A percentile compares a stretch with the other conserved stretches of the same genome.
These are phyloP conservation scores for Fusarium albosuccineum DNA, from an alignment of 2,329 filamentous ascomycete species.

Conservation along the genomic window DNA sequence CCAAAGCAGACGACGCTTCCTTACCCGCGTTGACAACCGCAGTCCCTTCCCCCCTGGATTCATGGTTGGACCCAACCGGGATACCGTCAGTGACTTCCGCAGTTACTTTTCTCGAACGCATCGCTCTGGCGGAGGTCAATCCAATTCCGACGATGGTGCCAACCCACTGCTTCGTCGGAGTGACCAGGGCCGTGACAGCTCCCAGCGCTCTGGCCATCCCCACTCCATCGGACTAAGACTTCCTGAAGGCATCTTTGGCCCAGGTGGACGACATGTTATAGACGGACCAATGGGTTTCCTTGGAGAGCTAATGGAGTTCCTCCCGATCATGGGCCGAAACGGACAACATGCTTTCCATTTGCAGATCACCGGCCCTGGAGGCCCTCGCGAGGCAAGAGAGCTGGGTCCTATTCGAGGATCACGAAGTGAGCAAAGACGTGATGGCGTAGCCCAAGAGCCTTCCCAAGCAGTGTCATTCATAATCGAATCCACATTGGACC, in stretches of 20 bases:
- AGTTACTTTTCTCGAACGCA: conserved; percentile 65
- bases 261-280: conserved; percentile 51
- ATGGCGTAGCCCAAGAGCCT: conserved; percentile 68
- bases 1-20: conserved; percentile 54
- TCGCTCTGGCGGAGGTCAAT: conserved; percentile 65
- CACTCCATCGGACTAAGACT: conserved; percentile 67
- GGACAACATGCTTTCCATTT: conserved; percentile 70
- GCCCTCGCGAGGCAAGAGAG: conserved; percentile 66
- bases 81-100: conserved; percentile 65
- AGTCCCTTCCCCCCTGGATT: conserved; percentile 71
- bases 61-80: conserved; percentile 67
- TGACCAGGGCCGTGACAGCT: conserved; percentile 58
- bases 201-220: conserved; percentile 63
- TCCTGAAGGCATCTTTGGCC: conserved; percentile 60
- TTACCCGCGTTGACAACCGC: conserved; percentile 58
- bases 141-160: conserved; percentile 80
- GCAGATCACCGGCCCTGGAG: conserved; percentile 66
- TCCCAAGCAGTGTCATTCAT: conserved; percentile 82
- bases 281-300: conserved; percentile 68
- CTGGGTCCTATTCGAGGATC: conserved; percentile 56
- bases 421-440: conserved; percentile 63
- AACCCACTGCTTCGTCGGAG: conserved; percentile 86
- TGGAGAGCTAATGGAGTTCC: conserved; percentile 68
- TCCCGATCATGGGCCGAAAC: conserved; percentile 61
- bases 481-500: conserved; percentile 76